Percentiles rank a stretch among this genome's conserved stretches.
phyloP scores from a whole-genome alignment of 805 yeast genomes.

The Scheffersomyces amazonensis region DNA sequence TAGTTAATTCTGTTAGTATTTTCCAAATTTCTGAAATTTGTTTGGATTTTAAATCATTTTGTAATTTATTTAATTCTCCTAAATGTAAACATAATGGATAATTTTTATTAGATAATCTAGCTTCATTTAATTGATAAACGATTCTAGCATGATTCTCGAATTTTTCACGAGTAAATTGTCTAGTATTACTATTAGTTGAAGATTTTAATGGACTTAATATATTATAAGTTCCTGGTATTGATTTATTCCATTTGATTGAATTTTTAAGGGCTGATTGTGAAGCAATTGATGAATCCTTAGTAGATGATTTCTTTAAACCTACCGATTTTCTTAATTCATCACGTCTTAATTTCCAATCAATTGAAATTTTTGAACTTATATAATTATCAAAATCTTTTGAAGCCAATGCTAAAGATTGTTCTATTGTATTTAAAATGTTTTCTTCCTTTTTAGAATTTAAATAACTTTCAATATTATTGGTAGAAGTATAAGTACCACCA shows the following conservation, averaged over 20 bases:
- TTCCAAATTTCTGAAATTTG: slow-evolving; percentile 77
- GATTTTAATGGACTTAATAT: slow-evolving; percentile 30
- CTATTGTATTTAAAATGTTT: slow-evolving; percentile 77
- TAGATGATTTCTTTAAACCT: slow-evolving; percentile 39
- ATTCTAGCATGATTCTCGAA: slow-evolving; percentile 76
- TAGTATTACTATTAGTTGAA: slow-evolving; percentile 14
- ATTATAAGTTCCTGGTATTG: slow-evolving; percentile 28
- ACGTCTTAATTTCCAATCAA: slow-evolving; percentile 83
- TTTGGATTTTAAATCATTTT: slow-evolving; percentile 60
- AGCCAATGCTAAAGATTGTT: slow-evolving; percentile 69
- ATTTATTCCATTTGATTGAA: slow-evolving; percentile 34
- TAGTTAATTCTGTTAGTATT: slow-evolving; percentile 51
- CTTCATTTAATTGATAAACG: slow-evolving; percentile 66
- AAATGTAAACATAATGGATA: slow-evolving; percentile 62
- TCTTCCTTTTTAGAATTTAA: slow-evolving; percentile 74
- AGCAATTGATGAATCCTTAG: slow-evolving; percentile 1
- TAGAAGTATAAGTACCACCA: no score
- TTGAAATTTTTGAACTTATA: slow-evolving; percentile 65
- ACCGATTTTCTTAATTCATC: slow-evolving; percentile 70
- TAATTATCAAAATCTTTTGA: slow-evolving; percentile 80
- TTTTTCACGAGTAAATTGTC: slow-evolving; percentile 46
- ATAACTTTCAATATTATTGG: slow-evolving; percentile 53
- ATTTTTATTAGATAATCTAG: slow-evolving; percentile 50
- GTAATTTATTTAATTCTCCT: slow-evolving; percentile 55
- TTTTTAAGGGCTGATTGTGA: slow-evolving; percentile 13